Conservation (phyloP, 2,329 filamentous ascomycete genomes). For the Beauveria varroae region DNA sequence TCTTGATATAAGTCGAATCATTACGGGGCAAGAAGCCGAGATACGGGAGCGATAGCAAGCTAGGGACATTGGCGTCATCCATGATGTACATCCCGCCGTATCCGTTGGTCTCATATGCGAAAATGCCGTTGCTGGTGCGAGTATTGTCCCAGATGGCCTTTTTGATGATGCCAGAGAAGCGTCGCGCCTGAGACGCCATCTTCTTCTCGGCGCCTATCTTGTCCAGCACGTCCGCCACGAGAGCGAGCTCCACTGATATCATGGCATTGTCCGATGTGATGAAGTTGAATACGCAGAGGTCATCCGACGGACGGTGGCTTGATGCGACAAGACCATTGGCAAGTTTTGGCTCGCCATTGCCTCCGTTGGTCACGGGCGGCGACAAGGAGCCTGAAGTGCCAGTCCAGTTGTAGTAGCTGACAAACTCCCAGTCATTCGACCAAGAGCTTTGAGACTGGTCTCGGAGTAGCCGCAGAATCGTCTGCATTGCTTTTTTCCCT, state of each 20-base stretch:
- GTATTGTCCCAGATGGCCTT: constrained; percentile 57
- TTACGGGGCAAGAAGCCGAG: constrained; percentile 51
- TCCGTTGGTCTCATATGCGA: constrained; percentile 71
- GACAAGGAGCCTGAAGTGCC: constrained; percentile 19
- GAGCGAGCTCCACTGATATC: constrained; percentile 45
- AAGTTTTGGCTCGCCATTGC: constrained; percentile 70
- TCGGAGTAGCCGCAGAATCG: constrained; percentile 19
- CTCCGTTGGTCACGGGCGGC: constrained; percentile 51
- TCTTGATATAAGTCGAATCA: constrained; percentile 68
- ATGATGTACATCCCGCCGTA: constrained; percentile 60
- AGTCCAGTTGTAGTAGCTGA: constrained; percentile 24
- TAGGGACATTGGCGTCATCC: constrained; percentile 67
- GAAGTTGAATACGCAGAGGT: constrained; percentile 65
- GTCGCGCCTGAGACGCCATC: constrained; percentile 39
- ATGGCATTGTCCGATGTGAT: constrained; percentile 32
- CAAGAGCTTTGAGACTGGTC: constrained; percentile 22
- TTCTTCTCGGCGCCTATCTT: constrained; percentile 62
- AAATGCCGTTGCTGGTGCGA: constrained; percentile 47
- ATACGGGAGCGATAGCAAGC: constrained; percentile 57
- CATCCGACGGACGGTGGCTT: constrained; percentile 77
- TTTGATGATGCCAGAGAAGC: constrained; percentile 50
- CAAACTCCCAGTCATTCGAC: constrained; percentile 18
- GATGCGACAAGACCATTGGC: constrained; percentile 70
- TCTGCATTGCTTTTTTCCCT: constrained; percentile 56
- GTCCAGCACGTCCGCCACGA: constrained; percentile 55